Conservation (phyloP, 495 filamentous ascomycete species). For the Parachaetomium inaequale region DNA sequence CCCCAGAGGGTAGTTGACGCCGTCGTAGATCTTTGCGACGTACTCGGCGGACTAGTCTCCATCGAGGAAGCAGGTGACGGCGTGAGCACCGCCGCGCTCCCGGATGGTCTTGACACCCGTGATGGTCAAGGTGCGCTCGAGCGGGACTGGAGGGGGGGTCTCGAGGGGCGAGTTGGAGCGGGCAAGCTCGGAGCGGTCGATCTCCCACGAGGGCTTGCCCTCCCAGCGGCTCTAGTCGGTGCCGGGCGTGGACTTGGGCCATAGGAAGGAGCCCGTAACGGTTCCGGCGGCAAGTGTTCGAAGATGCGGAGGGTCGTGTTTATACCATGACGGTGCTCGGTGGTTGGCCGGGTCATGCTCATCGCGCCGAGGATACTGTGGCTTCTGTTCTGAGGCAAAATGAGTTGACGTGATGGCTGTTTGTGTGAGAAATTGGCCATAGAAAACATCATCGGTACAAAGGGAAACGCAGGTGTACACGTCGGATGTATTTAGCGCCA, state of each 20-base stretch:
- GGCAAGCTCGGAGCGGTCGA: neutral
- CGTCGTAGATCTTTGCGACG: constrained; percentile 10
- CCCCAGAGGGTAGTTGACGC: neutral
- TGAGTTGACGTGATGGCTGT: too few species aligned
- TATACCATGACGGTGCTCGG: neutral
- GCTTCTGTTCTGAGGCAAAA: too few species aligned
- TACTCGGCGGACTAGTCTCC: neutral
- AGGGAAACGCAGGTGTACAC: too few species aligned
- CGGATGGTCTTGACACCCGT: constrained; percentile 2
- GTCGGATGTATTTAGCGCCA: too few species aligned
- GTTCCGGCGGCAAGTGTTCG: neutral
- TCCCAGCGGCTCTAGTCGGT: neutral
- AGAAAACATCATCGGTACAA: too few species aligned
- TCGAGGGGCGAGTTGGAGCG: neutral
- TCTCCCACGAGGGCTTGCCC: neutral
- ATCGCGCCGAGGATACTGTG: too few species aligned
- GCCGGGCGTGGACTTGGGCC: neutral
- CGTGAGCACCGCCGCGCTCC: neutral
- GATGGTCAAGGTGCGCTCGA: neutral
- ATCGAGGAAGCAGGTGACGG: constrained; percentile 6
- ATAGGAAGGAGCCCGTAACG: neutral
- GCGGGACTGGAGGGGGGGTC: neutral
- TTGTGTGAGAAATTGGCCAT: too few species aligned
- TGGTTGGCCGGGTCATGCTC: neutral
- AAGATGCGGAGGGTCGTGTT: neutral